Evolutionary conservation across 148 eudicot genomes (phyloP).

Genomic region (Gaultheria prostrata): DNA sequence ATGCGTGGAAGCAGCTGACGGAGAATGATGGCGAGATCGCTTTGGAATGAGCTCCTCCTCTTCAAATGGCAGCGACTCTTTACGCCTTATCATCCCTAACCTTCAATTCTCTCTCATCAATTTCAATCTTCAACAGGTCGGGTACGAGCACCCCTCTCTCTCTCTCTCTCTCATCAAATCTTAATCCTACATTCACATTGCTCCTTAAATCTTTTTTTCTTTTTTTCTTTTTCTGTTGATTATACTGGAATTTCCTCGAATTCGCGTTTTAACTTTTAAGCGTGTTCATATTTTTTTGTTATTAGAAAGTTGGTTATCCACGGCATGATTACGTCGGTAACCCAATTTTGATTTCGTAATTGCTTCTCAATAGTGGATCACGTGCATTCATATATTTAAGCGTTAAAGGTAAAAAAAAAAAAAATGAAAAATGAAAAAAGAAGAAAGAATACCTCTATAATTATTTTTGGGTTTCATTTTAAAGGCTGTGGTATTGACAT

Average conservation of each 20-base stretch:
- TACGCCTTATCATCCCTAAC: background rate
- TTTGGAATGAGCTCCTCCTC: conserved; percentile 11
- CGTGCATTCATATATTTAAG: conserved; percentile 1
- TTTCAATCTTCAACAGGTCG: conserved; percentile 12
- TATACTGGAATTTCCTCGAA: background rate
- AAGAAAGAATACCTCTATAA: background rate
- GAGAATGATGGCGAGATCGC: conserved; percentile 15
- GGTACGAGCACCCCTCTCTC: background rate
- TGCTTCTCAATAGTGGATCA: background rate
- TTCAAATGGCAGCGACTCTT: conserved; percentile 8
- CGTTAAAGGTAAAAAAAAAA: background rate
- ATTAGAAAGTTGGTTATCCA: background rate
- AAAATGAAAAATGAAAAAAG: background rate
- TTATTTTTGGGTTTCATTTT: background rate
- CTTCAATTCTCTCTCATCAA: background rate
- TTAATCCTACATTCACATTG: conserved; percentile 20
- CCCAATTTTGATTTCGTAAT: background rate
- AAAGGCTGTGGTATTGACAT: background rate
- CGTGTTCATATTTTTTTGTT: background rate
- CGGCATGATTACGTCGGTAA: background rate
- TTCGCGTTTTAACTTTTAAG: background rate
- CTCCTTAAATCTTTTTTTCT: background rate
- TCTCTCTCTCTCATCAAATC: background rate
- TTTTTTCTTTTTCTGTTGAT: background rate
- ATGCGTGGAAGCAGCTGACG: conserved; percentile 44